phyloP scores from a whole-genome alignment of 306 rosid species.

The Trifolium fragiferum region DNA sequence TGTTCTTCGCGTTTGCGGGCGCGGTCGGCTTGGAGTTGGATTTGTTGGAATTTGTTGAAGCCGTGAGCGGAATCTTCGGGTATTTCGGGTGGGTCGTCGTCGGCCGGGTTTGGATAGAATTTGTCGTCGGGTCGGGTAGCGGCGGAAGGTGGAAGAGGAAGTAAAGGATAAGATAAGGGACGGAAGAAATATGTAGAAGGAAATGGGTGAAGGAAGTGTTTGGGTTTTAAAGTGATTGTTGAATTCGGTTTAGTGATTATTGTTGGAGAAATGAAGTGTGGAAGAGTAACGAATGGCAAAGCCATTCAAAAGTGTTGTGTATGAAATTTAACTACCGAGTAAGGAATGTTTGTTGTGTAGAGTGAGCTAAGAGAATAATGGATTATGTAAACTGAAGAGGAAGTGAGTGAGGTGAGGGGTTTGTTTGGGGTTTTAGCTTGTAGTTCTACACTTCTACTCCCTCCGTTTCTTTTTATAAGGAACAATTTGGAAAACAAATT shows the following conservation, averaged over 20 bases:
- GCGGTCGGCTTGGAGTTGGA: constrained; percentile 76
- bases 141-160: constrained; percentile 42
- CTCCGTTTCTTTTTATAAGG: no score
- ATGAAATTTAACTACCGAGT: no score
- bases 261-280: constrained; percentile 45
- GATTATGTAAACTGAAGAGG: not conserved
- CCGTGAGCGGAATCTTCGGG: constrained; percentile 79
- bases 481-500: no score
- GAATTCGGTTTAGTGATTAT: constrained; percentile 29
- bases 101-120: constrained; percentile 79
- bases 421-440: constrained; percentile 28
- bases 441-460: no score
- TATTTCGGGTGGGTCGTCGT: constrained; percentile 89
- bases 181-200: constrained; percentile 32
- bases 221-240: constrained; percentile 43
- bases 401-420: not conserved
- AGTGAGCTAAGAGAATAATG: not conserved
- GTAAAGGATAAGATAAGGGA: constrained; percentile 16
- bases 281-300: constrained; percentile 56
- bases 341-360: not conserved
- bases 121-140: constrained; percentile 71
- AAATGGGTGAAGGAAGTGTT: not conserved
- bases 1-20: constrained; percentile 71
- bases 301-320: constrained; percentile 52
- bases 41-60: constrained; percentile 76